Percentiles rank a stretch among this genome's conserved stretches.
Evolutionary conservation across 2,329 filamentous ascomycete species (phyloP).

Genomic region (Huntiella bhutanensis): DNA sequence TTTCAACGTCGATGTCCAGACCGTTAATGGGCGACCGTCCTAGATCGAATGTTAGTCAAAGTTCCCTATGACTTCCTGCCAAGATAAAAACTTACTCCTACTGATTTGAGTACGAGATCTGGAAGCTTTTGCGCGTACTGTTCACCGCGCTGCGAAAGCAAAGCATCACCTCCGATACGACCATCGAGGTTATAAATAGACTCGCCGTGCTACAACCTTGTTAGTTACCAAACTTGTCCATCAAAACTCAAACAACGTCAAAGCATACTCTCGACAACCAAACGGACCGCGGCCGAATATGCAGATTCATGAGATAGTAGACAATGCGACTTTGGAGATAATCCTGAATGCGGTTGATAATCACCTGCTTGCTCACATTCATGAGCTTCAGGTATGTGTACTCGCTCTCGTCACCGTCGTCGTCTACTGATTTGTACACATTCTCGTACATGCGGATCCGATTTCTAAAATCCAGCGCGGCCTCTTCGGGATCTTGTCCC

Average conservation of each 20-base stretch:
- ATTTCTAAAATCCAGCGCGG: slow-evolving; percentile 79
- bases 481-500: slow-evolving; percentile 81
- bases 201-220: slow-evolving; percentile 59
- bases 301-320: slow-evolving; percentile 96
- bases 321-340: slow-evolving; percentile 92
- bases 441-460: slow-evolving; percentile 96
- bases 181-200: slow-evolving; percentile 81
- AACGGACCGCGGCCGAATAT: slow-evolving; percentile 89
- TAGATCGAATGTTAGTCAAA: slow-evolving; percentile 16
- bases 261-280: slow-evolving; percentile 74
- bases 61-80: not conserved
- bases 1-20: slow-evolving; percentile 45
- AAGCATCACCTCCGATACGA: slow-evolving; percentile 80
- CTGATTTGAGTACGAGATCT: slow-evolving; percentile 65
- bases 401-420: slow-evolving; percentile 57
- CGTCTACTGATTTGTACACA: slow-evolving; percentile 84
- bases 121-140: slow-evolving; percentile 74
- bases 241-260: not conserved
- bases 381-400: slow-evolving; percentile 95
- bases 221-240: not conserved
- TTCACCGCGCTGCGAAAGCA: slow-evolving; percentile 70
- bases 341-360: slow-evolving; percentile 94
- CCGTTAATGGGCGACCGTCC: slow-evolving; percentile 41
- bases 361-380: slow-evolving; percentile 85
- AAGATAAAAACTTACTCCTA: slow-evolving; percentile 43